Evolutionary conservation across 352 stramenopile species (phyloP).

Genomic region (Globisporangium viniferum): DNA sequence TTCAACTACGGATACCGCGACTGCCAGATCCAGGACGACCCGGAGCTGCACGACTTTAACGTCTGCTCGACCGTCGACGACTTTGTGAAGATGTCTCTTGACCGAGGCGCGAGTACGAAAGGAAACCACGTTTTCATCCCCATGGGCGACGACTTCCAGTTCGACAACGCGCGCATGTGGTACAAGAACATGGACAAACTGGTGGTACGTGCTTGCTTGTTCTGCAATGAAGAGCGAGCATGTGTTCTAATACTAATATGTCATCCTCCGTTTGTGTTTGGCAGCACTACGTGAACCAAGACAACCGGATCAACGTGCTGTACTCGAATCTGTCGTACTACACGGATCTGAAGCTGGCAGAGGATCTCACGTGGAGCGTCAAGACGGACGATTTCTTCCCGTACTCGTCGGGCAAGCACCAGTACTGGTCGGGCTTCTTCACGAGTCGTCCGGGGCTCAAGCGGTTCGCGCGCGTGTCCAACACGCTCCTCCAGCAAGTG

Average conservation of each 20-base stretch:
- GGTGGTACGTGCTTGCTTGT: slow-evolving; percentile 40
- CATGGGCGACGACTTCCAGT: slow-evolving; percentile 96
- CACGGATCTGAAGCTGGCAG: slow-evolving; percentile 90
- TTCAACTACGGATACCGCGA: slow-evolving; percentile 72
- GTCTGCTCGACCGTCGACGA: slow-evolving; percentile 80
- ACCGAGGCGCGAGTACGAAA: slow-evolving; percentile 68
- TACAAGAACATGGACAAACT: slow-evolving; percentile 97
- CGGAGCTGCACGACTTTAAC: slow-evolving; percentile 85
- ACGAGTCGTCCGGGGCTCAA: slow-evolving; percentile 93
- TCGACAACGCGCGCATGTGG: slow-evolving; percentile 85
- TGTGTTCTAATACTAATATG: background rate
- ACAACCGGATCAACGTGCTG: slow-evolving; percentile 91
- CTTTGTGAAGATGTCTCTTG: slow-evolving; percentile 76
- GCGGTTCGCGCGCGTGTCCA: slow-evolving; percentile 86
- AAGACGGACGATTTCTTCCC: slow-evolving; percentile 98
- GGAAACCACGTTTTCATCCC: slow-evolving; percentile 86
- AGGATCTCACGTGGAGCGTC: slow-evolving; percentile 72
- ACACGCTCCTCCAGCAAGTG: slow-evolving; percentile 86
- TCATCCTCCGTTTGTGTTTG: background rate
- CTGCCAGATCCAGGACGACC: slow-evolving; percentile 85
- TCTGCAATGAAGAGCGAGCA: background rate
- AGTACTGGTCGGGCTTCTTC: slow-evolving; percentile 97
- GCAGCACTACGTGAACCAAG: slow-evolving; percentile 89
- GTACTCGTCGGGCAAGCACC: slow-evolving; percentile 90
- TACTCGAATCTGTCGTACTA: slow-evolving; percentile 97